Base-by-base conservation (phyloP, 2,329 filamentous ascomycete species). In the Coniochaeta sp. region DNA sequence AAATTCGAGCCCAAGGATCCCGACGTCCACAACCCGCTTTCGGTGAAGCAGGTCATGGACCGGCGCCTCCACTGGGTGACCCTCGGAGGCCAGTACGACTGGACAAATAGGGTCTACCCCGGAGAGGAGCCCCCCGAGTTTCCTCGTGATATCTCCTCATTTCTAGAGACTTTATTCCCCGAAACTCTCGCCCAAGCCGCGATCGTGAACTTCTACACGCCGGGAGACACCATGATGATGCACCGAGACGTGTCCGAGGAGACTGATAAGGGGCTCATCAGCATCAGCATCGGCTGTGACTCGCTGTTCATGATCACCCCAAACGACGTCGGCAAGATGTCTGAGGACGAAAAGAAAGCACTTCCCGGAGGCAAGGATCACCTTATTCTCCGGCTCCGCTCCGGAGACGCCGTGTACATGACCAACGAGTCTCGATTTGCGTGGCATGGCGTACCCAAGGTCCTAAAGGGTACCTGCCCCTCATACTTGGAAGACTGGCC, bases 381-480 rank as follows among this genome's bases (percentile, higher is more conserved):
- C 62, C 69, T 89, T 5, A 74, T 87, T 2, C 70, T 96, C 38
- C 81, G 89, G 24, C 77, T 98, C 40, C 81, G 87, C 26, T 96
- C 91, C 0, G 93, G 95, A 0, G 93, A 97, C 75, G 91, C 87
- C 0, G 85, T 98, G 1, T 92, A 96, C 69, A 98, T 99, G 93
- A 87, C 85, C 57, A 83, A 89, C 22, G 80, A 86, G 61, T 89
- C 90, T 4, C 81, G 95, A 50, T 96, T 91, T 74, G 93, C 93
- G 2, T 98, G 93, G 93, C 95, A 98, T 75, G 93, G 90, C 14
- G 92, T 98, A 14, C 93, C 95, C 6, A 95, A 93, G 71, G 88
- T 98, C 14, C 70, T 97, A 38, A 82, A 85, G 55, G 84, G 77
- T 1, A 96, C 91, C 0, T 98, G 93, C 73, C 93, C 93, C 0